phyloP scores from a whole-genome alignment of 2,329 filamentous ascomycete genomes.

The Penicillium rolfsii region DNA sequence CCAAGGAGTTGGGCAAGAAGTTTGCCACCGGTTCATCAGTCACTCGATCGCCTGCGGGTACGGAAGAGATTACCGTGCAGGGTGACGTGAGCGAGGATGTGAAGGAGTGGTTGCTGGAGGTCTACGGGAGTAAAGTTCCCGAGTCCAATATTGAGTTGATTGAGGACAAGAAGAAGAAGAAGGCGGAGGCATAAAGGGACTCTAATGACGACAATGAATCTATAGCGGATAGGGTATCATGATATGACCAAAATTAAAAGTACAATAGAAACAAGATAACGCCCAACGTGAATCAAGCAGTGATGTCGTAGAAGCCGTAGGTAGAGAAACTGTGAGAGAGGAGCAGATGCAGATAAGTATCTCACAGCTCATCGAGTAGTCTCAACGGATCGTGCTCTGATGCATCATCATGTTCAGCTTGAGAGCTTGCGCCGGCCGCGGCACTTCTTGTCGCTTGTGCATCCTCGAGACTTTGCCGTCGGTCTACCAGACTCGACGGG shows the following conservation, averaged over 20 bases:
- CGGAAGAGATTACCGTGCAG: constrained; percentile 97
- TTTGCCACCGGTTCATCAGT: constrained; percentile 94
- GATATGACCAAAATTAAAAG: constrained; percentile 24
- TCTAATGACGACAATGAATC: constrained; percentile 24
- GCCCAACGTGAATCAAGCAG: background rate
- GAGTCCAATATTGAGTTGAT: constrained; percentile 94
- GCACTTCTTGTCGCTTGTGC: constrained; percentile 11
- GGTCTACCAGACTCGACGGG: constrained; percentile 28
- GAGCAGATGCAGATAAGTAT: background rate
- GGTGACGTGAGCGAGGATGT: constrained; percentile 96
- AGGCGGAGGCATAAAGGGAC: constrained; percentile 1
- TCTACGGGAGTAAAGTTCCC: constrained; percentile 80
- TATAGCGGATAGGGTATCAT: constrained; percentile 32
- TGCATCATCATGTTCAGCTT: constrained; percentile 9
- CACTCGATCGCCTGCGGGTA: constrained; percentile 81
- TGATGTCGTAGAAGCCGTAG: background rate
- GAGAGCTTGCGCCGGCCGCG: background rate
- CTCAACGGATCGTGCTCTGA: constrained; percentile 31
- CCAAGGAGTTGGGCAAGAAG: constrained; percentile 98
- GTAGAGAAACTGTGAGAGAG: background rate
- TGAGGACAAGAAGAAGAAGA: constrained; percentile 96
- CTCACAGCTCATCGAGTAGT: constrained; percentile 38
- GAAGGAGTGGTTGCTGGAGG: constrained; percentile 84
- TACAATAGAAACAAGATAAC: constrained; percentile 15
- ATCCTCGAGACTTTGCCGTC: constrained; percentile 20